Conservation (phyloP, 495 filamentous ascomycete species). For the Saxophila tyrrhenica region DNA sequence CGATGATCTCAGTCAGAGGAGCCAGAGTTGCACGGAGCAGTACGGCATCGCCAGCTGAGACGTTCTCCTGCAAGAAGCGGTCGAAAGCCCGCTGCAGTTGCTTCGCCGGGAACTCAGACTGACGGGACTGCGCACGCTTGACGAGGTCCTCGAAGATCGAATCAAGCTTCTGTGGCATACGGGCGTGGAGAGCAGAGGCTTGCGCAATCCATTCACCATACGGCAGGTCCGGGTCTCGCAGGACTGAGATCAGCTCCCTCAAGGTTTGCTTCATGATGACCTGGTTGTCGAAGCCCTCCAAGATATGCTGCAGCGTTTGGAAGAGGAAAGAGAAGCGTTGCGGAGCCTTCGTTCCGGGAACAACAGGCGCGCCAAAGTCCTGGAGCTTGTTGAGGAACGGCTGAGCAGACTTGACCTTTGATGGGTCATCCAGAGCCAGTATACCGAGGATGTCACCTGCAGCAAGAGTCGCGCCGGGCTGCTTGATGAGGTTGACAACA, state of each 20-base stretch:
- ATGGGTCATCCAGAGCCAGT: slow-evolving; percentile 87
- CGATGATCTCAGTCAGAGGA: slow-evolving; percentile 73
- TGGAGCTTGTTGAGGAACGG: slow-evolving; percentile 92
- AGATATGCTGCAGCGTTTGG: slow-evolving; percentile 74
- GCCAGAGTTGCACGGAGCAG: slow-evolving; percentile 60
- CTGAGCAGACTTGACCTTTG: slow-evolving; percentile 91
- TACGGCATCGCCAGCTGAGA: slow-evolving; percentile 54
- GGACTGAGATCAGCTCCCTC: slow-evolving; percentile 79
- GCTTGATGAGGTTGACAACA: slow-evolving; percentile 96
- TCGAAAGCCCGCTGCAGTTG: slow-evolving; percentile 69
- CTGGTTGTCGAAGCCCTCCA: slow-evolving; percentile 93
- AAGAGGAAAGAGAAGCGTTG: slow-evolving; percentile 71
- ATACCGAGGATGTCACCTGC: slow-evolving; percentile 99
- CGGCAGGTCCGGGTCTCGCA: slow-evolving; percentile 79
- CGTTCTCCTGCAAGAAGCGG: slow-evolving; percentile 83
- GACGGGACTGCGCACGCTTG: slow-evolving; percentile 63
- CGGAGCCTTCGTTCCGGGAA: slow-evolving; percentile 83
- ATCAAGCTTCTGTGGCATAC: slow-evolving; percentile 92
- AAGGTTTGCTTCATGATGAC: slow-evolving; percentile 85
- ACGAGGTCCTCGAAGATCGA: slow-evolving; percentile 67
- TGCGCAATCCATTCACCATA: slow-evolving; percentile 96
- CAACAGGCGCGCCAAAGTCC: slow-evolving; percentile 70
- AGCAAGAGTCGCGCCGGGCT: slow-evolving; percentile 94
- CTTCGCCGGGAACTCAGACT: slow-evolving; percentile 86
- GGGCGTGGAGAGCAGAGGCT: slow-evolving; percentile 84